A percentile compares a stretch with the other conserved stretches of the same genome.
phyloP scores from a whole-genome alignment of 108 stramenopile genomes.

The Cylindrotheca closterium region DNA sequence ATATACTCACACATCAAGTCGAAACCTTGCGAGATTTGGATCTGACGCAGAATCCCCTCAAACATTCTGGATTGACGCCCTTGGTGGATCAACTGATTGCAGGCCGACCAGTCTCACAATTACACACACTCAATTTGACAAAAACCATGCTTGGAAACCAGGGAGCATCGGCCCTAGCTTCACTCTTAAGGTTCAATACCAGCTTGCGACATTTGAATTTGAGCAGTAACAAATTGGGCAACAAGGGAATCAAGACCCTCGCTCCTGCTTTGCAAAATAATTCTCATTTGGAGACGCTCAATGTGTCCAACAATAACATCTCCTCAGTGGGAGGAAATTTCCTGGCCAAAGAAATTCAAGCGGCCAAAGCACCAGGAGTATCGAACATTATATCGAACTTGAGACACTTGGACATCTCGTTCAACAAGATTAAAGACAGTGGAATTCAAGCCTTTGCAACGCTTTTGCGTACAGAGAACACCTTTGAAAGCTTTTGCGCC shows the following conservation, averaged over 20 bases:
- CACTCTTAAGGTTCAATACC: constrained; percentile 24
- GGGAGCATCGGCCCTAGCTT: constrained; percentile 25
- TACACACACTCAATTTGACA: constrained; percentile 26
- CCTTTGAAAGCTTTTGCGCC: constrained; percentile 25
- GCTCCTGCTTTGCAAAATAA: constrained; percentile 27
- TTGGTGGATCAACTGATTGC: constrained; percentile 20
- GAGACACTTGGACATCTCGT: constrained; percentile 23
- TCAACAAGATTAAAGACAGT: constrained; percentile 26
- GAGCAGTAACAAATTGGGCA: constrained; percentile 41
- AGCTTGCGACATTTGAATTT: constrained; percentile 41
- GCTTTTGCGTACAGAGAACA: constrained; percentile 16
- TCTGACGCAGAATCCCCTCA: constrained; percentile 33
- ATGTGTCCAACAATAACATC: constrained; percentile 50
- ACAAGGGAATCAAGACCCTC: constrained; percentile 39
- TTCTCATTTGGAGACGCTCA: constrained; percentile 28
- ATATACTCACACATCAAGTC: constrained; percentile 15
- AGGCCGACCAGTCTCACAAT: background rate
- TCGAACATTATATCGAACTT: no score
- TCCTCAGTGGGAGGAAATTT: constrained; percentile 12
- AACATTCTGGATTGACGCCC: constrained; percentile 12
- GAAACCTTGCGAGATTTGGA: constrained; percentile 27
- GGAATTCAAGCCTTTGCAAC: constrained; percentile 30
- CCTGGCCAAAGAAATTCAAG: constrained; percentile 20
- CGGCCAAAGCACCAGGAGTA: background rate
- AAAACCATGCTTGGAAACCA: constrained; percentile 24